phyloP scores from a whole-genome alignment of 306 rosid species.

The Astragalus glycyphyllos region DNA sequence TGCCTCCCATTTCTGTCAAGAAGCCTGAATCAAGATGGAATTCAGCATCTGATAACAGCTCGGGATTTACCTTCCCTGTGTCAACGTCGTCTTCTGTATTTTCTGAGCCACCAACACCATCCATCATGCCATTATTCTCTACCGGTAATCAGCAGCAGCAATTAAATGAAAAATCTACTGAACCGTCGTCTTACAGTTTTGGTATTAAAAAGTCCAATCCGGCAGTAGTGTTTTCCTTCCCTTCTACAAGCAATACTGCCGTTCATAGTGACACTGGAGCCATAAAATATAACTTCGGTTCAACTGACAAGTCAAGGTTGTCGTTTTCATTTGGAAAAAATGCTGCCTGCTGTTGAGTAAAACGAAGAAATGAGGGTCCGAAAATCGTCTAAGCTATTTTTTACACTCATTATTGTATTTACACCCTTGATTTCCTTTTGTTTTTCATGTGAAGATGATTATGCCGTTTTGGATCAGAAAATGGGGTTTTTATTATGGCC shows the following conservation, averaged over 20 bases:
- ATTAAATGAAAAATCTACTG: conserved; percentile 45
- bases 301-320: conserved; percentile 56
- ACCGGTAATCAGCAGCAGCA: conserved; percentile 48
- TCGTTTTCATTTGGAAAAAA: conserved; percentile 62
- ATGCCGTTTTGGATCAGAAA: neutral
- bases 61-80: conserved; percentile 83
- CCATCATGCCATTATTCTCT: conserved; percentile 63
- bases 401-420: conserved; percentile 7
- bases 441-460: neutral
- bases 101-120: conserved; percentile 85
- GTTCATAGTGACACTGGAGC: conserved; percentile 49
- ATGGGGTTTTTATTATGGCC: neutral
- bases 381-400: neutral
- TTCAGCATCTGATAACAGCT: conserved; percentile 56
- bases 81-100: conserved; percentile 59
- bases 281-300: conserved; percentile 74
- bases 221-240: conserved; percentile 65
- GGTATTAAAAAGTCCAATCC: conserved; percentile 60
- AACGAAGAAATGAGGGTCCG: neutral
- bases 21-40: conserved; percentile 69
- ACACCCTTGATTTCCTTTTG: neutral
- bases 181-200: conserved; percentile 63
- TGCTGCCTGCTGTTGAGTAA: conserved; percentile 59
- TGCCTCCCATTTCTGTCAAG: conserved; percentile 68
- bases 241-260: conserved; percentile 65